A percentile compares a stretch with the other conserved stretches of the same genome.
phyloP scores from a whole-genome alignment of 768 basidiomycete species.

The Mycena haematopus region DNA sequence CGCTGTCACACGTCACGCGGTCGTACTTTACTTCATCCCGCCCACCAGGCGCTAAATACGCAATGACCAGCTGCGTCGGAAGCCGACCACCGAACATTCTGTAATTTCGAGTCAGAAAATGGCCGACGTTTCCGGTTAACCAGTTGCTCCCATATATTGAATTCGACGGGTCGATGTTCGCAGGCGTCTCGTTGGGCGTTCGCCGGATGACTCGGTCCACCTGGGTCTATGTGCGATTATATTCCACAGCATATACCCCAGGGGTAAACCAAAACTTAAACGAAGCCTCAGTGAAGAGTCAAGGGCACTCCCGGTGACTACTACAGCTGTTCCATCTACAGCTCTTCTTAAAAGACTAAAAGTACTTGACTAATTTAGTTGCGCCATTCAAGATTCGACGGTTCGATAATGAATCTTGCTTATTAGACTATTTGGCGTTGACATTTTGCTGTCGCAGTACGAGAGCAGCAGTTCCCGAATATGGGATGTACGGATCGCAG shows the following conservation, averaged over 20 bases:
- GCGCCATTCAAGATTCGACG: neutral
- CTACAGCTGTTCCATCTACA: neutral
- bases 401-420: neutral
- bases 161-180: too few relatives aligned
- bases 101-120: too few relatives aligned
- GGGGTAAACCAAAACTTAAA: neutral
- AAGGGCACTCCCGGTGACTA: neutral
- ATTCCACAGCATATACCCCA: neutral
- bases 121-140: too few relatives aligned
- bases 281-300: neutral
- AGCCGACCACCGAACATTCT: too few relatives aligned
- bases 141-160: too few relatives aligned
- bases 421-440: neutral
- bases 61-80: too few relatives aligned
- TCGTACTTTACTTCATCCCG: too few relatives aligned
- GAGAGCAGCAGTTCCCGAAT: neutral
- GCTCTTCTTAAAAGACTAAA: neutral
- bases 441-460: neutral
- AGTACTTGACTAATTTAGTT: too few relatives aligned
- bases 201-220: neutral
- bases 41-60: too few relatives aligned
- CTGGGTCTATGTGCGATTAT: neutral
- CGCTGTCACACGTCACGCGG: neutral
- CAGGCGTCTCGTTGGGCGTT: neutral
- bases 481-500: neutral